A percentile compares a stretch with the other conserved stretches of the same genome.
Conservation (phyloP, 176 grass and related monocot species). For the Oropetium thomaeum region DNA sequence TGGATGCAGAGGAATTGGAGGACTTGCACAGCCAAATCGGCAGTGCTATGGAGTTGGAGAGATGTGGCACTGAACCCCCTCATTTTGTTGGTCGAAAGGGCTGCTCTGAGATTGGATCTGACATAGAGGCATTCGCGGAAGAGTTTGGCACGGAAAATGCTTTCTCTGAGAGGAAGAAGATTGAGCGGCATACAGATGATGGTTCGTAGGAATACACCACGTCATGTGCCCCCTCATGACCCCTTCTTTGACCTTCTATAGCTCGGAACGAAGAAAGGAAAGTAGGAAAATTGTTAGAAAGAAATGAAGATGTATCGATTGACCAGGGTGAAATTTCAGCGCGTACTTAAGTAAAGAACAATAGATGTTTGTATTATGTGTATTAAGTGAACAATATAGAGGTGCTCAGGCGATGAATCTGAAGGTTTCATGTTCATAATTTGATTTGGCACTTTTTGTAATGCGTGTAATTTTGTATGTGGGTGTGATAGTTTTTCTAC, state of each 20-base stretch:
- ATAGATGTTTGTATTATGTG: conserved; percentile 2
- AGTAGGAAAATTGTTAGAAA: conserved; percentile 30
- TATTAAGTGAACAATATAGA: conserved; percentile 17
- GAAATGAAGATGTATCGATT: not conserved
- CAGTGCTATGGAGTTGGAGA: conserved; percentile 50
- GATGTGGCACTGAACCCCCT: conserved; percentile 55
- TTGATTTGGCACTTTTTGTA: no score
- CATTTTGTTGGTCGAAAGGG: conserved; percentile 47
- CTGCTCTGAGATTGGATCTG: conserved; percentile 62
- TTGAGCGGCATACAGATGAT: conserved; percentile 25
- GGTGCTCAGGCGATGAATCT: conserved; percentile 3
- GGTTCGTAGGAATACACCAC: not conserved
- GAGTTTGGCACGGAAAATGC: conserved; percentile 63
- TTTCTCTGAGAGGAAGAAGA: conserved; percentile 45
- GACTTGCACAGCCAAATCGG: conserved; percentile 70
- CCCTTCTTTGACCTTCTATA: not conserved
- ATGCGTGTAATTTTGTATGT: no score
- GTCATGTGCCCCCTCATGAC: not conserved
- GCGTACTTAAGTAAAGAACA: not conserved
- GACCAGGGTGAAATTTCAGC: not conserved
- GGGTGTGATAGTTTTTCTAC: no score
- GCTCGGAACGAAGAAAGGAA: not conserved
- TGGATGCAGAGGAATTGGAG: conserved; percentile 61
- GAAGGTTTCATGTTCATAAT: no score
- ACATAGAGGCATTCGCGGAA: conserved; percentile 62